phyloP scores from a whole-genome alignment of 257 asterid genomes.

The Fraxinus pennsylvanica region DNA sequence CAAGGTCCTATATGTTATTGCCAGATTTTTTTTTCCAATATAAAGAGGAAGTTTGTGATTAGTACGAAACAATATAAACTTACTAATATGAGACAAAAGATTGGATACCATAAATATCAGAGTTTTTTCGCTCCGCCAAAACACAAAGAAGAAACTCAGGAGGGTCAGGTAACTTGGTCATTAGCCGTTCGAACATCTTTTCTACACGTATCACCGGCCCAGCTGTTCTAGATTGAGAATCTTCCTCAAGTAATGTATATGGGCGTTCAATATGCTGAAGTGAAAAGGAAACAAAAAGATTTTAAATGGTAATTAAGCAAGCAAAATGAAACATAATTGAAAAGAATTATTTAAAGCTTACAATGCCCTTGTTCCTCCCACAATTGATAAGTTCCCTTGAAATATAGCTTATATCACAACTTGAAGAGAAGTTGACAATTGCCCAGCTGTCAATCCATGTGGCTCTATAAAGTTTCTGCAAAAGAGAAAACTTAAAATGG shows the following conservation, averaged over 20 bases:
- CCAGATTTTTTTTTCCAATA: constrained; percentile 16
- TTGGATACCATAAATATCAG: constrained; percentile 72
- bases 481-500: constrained; percentile 28
- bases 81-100: constrained; percentile 20
- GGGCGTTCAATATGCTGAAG: constrained; percentile 82
- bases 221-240: constrained; percentile 52
- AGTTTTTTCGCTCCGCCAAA: constrained; percentile 80
- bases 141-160: constrained; percentile 87
- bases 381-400: constrained; percentile 83
- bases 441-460: constrained; percentile 65
- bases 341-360: constrained; percentile 41
- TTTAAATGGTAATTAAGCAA: constrained; percentile 15
- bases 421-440: constrained; percentile 49
- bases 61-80: constrained; percentile 11
- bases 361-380: constrained; percentile 90
- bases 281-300: constrained; percentile 28
- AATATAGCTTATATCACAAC: constrained; percentile 72
- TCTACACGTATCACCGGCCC: constrained; percentile 77
- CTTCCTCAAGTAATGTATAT: constrained; percentile 81
- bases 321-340: constrained; percentile 9
- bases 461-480: constrained; percentile 68
- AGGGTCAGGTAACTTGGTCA: constrained; percentile 59
- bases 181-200: constrained; percentile 73
- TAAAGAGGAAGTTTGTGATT: constrained; percentile 1
- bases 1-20: constrained; percentile 72